Conservation (phyloP, 2,329 filamentous ascomycete genomes). For the Sphaceloma murrayae region DNA sequence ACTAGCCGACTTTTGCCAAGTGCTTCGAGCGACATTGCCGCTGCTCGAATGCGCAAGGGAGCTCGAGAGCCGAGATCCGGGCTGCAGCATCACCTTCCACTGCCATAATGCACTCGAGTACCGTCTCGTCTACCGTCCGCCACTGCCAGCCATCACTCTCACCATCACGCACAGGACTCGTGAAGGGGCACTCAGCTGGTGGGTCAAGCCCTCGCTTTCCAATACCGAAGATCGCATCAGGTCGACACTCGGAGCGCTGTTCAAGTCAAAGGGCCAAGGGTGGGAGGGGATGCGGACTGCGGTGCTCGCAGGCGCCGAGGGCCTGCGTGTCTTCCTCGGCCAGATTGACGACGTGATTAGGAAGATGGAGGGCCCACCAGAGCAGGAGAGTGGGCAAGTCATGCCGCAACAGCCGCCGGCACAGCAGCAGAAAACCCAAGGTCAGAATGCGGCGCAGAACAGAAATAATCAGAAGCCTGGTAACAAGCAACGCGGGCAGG, state of each 20-base stretch:
- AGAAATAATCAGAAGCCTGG: neutral
- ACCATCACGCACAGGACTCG: conserved; percentile 29
- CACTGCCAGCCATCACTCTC: conserved; percentile 30
- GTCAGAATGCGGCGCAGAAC: neutral
- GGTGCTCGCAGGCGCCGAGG: conserved; percentile 30
- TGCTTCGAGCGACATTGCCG: conserved; percentile 52
- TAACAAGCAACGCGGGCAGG: conserved; percentile 9
- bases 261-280: conserved; percentile 24
- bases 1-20: conserved; percentile 48
- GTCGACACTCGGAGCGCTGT: conserved; percentile 29
- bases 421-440: neutral
- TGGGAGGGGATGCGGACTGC: conserved; percentile 34
- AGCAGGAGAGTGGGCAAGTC: neutral
- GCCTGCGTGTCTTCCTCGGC: conserved; percentile 29
- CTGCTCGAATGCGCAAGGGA: conserved; percentile 52
- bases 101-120: conserved; percentile 30
- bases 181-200: conserved; percentile 30
- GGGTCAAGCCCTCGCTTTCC: conserved; percentile 26
- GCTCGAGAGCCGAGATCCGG: conserved; percentile 40
- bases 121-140: conserved; percentile 33
- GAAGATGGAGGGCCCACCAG: neutral
- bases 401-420: neutral
- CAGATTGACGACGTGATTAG: conserved; percentile 32
- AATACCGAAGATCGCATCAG: conserved; percentile 23
- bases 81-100: conserved; percentile 24